Percentiles rank a stretch among this genome's conserved stretches.
phyloP scores from a whole-genome alignment of 108 stramenopile genomes.

The Stephanodiscus minutulus region DNA sequence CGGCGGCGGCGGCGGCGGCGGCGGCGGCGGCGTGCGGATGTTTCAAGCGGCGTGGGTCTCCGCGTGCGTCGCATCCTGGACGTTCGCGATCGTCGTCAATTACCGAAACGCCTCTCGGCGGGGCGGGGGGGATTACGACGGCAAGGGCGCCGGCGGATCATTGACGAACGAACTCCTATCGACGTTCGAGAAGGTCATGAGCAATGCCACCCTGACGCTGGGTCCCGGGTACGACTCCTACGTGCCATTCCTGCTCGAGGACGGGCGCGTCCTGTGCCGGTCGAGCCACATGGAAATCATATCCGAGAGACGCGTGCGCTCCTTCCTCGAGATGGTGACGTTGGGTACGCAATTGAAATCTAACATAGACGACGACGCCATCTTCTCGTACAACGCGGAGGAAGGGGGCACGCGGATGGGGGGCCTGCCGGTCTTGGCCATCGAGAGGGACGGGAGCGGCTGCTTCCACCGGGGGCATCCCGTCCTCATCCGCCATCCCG shows the following conservation, averaged over 20 bases:
- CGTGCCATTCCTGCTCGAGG: conserved; percentile 1
- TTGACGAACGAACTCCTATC: conserved; percentile 1
- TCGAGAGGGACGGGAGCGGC: conserved; percentile 5
- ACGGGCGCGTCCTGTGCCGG: background rate
- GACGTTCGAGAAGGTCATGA: conserved; percentile 7
- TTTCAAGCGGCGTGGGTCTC: too few relatives aligned
- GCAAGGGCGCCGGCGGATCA: too few relatives aligned
- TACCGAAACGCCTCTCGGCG: too few relatives aligned
- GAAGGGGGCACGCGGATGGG: background rate
- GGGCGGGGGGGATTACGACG: too few relatives aligned
- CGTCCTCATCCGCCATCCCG: too few relatives aligned
- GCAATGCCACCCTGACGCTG: background rate
- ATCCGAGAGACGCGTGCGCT: background rate
- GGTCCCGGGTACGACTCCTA: background rate
- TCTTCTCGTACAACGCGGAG: too few relatives aligned
- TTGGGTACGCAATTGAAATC: background rate
- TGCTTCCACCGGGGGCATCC: background rate
- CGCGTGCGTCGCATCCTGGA: too few relatives aligned
- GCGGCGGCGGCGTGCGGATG: too few relatives aligned
- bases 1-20: too few relatives aligned
- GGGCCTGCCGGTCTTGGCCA: background rate
- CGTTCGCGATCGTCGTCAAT: too few relatives aligned
- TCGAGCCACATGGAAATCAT: conserved; percentile 1
- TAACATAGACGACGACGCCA: too few relatives aligned
- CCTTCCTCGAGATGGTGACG: background rate